Base-by-base conservation (phyloP, 2,329 filamentous ascomycete species). In the Dactylellina cionopaga region DNA sequence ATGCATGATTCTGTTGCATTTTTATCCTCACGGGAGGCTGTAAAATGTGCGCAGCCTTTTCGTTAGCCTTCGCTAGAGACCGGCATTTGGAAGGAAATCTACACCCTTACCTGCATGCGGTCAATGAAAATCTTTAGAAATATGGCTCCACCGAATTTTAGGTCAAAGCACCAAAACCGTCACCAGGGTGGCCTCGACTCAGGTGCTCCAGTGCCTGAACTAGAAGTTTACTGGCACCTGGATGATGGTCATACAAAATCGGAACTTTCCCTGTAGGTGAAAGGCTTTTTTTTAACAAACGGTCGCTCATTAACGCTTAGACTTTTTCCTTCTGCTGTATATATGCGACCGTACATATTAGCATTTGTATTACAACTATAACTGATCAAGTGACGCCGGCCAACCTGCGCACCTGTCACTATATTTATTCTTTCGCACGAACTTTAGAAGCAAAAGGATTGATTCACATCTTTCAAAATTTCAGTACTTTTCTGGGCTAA, bases 81-180 rank as follows among this genome's bases (percentile, higher is more conserved):
- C 19, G 41, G 41, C 13, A 46, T 24, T 4, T 24, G 15, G 13
- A 46, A 46, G 41, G 5, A 27, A 35, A 51, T 51, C n/a, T 22
- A 33, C 39, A 22, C 39, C 13, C 43, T 58, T 68, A 15, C 24
- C 63, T 37, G 54, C 27, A 68, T 68, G 54, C 63, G 31, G 54
- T 29, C 3, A 46, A 54, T 22, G 43, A 47, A 37, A 65, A 44
- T 39, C 60, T 37, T 52, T 17, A 35, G 22, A 15, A 17, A 33
- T 33, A 22, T 25, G 44, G 58, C 24, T 13, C 47, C 63, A 68
- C 35, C 31, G 43, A 49, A 59, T 58, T 46, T 17, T 43, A 27
- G 15, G 52, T 52, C 63, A 22, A 68, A 68, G 52, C 63, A 49
- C 52, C 2, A 5, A 47, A 37, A 49, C 29, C 10, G 29, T 19